Conservation (phyloP, 148 eudicot species). For the Nepenthes gracilis region DNA sequence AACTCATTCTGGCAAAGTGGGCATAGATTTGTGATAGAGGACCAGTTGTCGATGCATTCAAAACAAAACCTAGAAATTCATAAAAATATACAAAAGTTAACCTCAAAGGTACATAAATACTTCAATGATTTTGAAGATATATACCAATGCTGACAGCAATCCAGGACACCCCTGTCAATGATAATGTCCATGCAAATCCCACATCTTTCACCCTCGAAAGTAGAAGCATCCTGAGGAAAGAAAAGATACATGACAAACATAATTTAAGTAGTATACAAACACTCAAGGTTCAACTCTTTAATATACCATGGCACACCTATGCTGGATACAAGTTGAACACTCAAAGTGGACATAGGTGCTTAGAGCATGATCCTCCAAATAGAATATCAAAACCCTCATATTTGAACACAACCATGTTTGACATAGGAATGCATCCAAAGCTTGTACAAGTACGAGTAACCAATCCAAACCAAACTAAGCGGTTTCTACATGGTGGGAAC, state of each 20-base stretch:
- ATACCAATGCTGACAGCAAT: constrained; percentile 97
- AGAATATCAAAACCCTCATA: too few relatives aligned
- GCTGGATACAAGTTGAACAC: too few relatives aligned
- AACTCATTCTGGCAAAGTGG: constrained; percentile 95
- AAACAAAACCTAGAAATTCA: constrained; percentile 80
- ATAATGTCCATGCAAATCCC: constrained; percentile 90
- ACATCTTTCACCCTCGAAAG: constrained; percentile 75
- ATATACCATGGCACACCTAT: neutral
- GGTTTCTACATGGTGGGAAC: too few relatives aligned
- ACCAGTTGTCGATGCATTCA: constrained; percentile 95
- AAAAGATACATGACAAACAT: neutral
- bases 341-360: too few relatives aligned
- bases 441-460: too few relatives aligned
- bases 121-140: neutral
- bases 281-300: neutral
- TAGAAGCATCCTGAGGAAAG: constrained; percentile 41
- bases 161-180: constrained; percentile 81
- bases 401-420: too few relatives aligned
- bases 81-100: constrained; percentile 3
- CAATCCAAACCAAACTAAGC: too few relatives aligned
- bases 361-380: too few relatives aligned
- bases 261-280: neutral
- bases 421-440: too few relatives aligned
- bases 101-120: neutral
- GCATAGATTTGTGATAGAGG: constrained; percentile 85